Evolutionary conservation across 306 rosid genomes (phyloP), one percentile per base, ranked within the genome.

Genomic region (Boehmeria nivea): DNA sequence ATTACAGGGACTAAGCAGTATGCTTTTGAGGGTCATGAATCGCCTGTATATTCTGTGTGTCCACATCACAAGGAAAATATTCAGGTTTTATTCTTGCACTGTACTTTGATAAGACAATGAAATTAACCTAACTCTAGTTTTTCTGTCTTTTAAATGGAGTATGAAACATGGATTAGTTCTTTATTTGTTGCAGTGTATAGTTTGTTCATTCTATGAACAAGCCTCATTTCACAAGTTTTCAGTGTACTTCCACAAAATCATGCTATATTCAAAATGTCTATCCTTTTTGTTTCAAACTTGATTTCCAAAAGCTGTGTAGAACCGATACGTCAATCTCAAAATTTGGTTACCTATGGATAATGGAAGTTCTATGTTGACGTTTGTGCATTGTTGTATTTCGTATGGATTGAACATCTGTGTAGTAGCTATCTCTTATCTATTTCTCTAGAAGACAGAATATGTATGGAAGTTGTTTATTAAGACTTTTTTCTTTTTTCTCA

Each of bases 11-110:
- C 71, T 49, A 79, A 67, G 83, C 96, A 77, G 63, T 74, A 61
- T 69, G 73, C 81, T 46, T 93, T 93, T 69, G 96, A 93, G 77
- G 99, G 99, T 61, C 96, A 93, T 44, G 95, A 87, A 71, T 86
- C 95, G 12, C 89, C 96, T 65, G 94, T 93, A 59, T 79, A 81
- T 81, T 93, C 96, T 53, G 86, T 93, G 23, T 88, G 99, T 68
- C 96, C 99, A 48, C 99, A 93, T 76, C 95, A 88, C 80, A 93
- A 93, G 65, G 99, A 88, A 68, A 87, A 12, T 76, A 93, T 93
- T 73, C 99, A 93, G 96, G 99, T 93, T 74, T 45, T 47, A 18
- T 26, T 16, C 33, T 31, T 47, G 46, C 45, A 40, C 45, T 40
- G 45, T 33, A 33, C n/a, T n/a, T n/a, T n/a, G n/a, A n/a, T n/a